Evolutionary conservation across 169 alveolate genomes (phyloP).

Genomic region (Plasmodium coatneyi): DNA sequence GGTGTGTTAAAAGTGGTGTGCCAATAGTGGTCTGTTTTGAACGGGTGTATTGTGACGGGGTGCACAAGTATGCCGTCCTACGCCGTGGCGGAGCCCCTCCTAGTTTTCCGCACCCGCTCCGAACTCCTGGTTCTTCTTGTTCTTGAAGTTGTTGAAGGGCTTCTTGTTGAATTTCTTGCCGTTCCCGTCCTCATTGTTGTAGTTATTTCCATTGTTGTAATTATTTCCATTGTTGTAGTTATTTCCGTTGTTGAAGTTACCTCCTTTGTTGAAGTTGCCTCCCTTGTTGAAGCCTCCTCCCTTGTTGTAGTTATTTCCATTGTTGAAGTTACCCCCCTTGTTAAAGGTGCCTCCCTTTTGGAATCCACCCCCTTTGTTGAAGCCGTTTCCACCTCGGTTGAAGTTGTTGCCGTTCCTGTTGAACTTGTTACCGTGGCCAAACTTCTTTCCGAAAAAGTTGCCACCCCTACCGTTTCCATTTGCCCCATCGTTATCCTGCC

Average conservation of each 20-base stretch:
- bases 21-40: neutral
- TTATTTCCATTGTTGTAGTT: neutral
- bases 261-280: neutral
- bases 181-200: neutral
- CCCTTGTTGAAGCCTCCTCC: constrained; percentile 14
- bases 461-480: neutral
- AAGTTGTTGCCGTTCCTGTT: neutral
- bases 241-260: neutral
- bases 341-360: neutral
- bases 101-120: neutral
- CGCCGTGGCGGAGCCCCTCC: neutral
- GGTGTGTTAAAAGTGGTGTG: neutral
- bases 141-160: constrained; percentile 56
- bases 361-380: neutral
- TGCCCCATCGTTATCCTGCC: neutral
- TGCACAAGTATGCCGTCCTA: neutral
- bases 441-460: neutral
- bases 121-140: constrained; percentile 19
- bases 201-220: neutral
- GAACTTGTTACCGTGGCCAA: neutral
- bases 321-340: neutral
- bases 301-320: neutral
- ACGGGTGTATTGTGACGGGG: too few relatives aligned
- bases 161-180: neutral
- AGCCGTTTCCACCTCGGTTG: neutral